phyloP scores from a whole-genome alignment of 1,139 yeast genomes.

The Arxiozyma slooffiae region DNA sequence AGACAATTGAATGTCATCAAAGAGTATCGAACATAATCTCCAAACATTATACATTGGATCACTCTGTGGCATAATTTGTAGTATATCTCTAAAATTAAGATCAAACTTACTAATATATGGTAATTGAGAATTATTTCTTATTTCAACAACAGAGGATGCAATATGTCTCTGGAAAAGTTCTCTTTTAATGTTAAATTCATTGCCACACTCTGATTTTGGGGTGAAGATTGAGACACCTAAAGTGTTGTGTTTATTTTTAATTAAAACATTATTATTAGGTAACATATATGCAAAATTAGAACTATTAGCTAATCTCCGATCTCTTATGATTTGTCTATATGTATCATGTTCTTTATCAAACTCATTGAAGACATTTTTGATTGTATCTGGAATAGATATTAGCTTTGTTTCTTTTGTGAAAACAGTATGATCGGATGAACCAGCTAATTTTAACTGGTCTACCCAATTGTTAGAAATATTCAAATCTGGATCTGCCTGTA shows the following conservation, averaged over 20 bases:
- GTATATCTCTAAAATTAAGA: slow-evolving; percentile 18
- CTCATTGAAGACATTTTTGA: slow-evolving; percentile 40
- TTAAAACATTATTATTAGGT: slow-evolving; percentile 16
- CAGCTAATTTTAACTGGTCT: slow-evolving; percentile 49
- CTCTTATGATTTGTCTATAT: slow-evolving; percentile 24
- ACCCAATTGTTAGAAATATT: slow-evolving; percentile 55
- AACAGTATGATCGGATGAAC: slow-evolving; percentile 41
- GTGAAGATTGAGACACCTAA: slow-evolving; percentile 7
- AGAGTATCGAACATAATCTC: slow-evolving; percentile 48
- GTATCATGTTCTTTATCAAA: slow-evolving; percentile 31
- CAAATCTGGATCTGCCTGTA: slow-evolving; percentile 36
- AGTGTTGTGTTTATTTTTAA: slow-evolving; percentile 8
- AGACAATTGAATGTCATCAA: slow-evolving; percentile 35
- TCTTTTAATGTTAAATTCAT: slow-evolving; percentile 5
- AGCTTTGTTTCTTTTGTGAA: slow-evolving; percentile 26
- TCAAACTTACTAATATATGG: slow-evolving; percentile 29
- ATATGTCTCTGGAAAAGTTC: slow-evolving; percentile 14
- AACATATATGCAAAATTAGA: slow-evolving; percentile 25
- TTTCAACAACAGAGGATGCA: slow-evolving; percentile 10
- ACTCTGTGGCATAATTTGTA: slow-evolving; percentile 10
- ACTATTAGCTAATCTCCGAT: slow-evolving; percentile 19
- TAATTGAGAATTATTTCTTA: slow-evolving; percentile 23
- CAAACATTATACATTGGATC: slow-evolving; percentile 33
- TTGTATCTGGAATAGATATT: slow-evolving; percentile 11
- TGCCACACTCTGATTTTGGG: not conserved